Conservation (phyloP, 1,284 basidiomycete species). For the Malassezia globosa region DNA sequence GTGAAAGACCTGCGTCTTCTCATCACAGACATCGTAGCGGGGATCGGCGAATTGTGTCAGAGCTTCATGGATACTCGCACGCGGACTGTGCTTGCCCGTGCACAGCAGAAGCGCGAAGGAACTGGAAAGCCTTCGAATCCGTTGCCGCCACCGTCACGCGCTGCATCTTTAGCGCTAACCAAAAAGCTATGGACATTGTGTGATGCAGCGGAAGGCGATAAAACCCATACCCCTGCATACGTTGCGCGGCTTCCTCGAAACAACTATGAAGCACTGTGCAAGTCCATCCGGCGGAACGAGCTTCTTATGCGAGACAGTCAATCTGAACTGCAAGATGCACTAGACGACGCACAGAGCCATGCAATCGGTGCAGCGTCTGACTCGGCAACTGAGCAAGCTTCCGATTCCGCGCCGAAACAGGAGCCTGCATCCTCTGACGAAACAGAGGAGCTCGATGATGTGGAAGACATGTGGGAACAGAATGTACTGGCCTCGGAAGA, state of each 20-base stretch:
- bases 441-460: conserved; percentile 17
- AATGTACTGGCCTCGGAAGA: background rate
- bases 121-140: background rate
- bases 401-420: background rate
- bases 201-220: conserved; percentile 2
- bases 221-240: background rate
- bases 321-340: conserved; percentile 24
- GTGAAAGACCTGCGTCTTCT: conserved; percentile 24
- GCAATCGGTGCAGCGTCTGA: background rate
- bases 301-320: conserved; percentile 28
- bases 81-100: conserved; percentile 22
- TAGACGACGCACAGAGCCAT: conserved; percentile 4
- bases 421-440: background rate
- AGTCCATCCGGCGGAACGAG: conserved; percentile 24
- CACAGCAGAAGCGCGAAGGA: conserved; percentile 21
- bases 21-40: conserved; percentile 23
- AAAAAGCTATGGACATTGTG: conserved; percentile 12
- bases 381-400: background rate
- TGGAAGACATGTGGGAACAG: conserved; percentile 9
- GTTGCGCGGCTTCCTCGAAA: conserved; percentile 21
- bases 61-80: conserved; percentile 30
- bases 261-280: conserved; percentile 27
- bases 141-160: conserved; percentile 1
- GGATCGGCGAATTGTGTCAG: conserved; percentile 30
- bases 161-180: conserved; percentile 5